Percentiles rank a stretch among this genome's conserved stretches.
phyloP scores from a whole-genome alignment of 139 green algal species.

The Auxenochlorella pyrenoidosa region DNA sequence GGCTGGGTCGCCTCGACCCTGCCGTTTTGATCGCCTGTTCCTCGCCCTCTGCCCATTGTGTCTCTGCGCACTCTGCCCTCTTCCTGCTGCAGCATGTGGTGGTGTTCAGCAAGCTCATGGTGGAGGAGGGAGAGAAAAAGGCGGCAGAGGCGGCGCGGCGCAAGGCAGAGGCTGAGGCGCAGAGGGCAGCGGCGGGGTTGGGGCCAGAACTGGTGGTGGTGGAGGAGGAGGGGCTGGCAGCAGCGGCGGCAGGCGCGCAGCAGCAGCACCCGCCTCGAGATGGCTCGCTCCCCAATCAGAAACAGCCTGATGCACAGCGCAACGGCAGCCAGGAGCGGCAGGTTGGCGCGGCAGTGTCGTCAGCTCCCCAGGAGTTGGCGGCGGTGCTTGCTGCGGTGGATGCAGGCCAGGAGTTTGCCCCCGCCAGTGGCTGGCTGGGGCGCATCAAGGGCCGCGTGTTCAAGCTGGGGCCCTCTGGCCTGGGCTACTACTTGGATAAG shows the following conservation, averaged over 20 bases:
- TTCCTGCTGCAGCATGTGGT: not conserved
- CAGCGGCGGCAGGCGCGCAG: not conserved
- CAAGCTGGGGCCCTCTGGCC: constrained; percentile 21
- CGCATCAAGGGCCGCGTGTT: constrained; percentile 32
- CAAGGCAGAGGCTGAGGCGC: not conserved
- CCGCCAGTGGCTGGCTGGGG: constrained; percentile 3
- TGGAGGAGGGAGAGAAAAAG: constrained; percentile 3
- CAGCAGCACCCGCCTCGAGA: no score
- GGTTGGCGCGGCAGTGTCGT: not conserved
- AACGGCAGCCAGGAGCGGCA: not conserved
- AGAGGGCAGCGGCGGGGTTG: not conserved
- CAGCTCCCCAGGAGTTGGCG: not conserved
- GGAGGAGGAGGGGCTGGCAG: not conserved
- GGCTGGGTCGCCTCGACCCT: no score
- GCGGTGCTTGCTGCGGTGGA: not conserved
- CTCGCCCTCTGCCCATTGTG: no score
- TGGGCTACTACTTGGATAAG: constrained; percentile 33
- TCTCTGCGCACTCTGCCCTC: no score
- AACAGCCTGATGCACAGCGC: not conserved
- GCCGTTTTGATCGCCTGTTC: no score
- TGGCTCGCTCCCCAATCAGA: no score
- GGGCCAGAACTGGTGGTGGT: not conserved
- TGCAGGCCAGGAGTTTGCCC: not conserved
- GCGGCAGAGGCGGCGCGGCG: not conserved
- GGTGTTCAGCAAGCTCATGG: constrained; percentile 1